Base-by-base conservation (phyloP, 257 asterid genomes). In the Gentiana macrophylla region DNA sequence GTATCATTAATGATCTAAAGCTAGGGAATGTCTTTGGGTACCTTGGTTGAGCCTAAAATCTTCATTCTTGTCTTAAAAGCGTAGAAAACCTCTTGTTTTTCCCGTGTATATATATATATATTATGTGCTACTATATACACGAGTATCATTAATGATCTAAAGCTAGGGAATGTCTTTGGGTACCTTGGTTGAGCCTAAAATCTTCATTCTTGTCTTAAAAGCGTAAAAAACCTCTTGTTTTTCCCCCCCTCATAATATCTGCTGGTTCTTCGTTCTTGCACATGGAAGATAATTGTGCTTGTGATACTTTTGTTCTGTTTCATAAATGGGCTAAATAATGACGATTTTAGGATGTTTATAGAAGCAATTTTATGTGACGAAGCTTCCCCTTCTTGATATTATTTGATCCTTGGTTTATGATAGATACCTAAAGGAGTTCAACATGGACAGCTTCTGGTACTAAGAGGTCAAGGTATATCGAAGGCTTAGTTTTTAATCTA, bases 351-450 rank as follows among this genome's bases (percentile, higher is more conserved):
- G 37, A 50, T 8, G 7, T 51, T 52, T 52, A 55, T 59, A 12
- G 5, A 55, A 38, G 11, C 62, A 53, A 47, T 56, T 15, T 53
- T 62, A 44, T 24, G 38, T 48, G 4, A 12, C 67, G 32, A 61
- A 50, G 15, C 35, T 75, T 15, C n/a, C 62, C 60, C 48, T 41
- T 47, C 52, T 32, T 44, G 45, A 61, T 52, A 62, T 49, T 65
- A 61, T 43, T 49, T 37, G 44, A 48, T 45, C 9, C 2, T 41
- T 54, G 74, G 61, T 75, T 71, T 57, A 47, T 62, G 37, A 57
- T 70, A 90, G 98, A 84, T 90, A 77, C 98, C 98, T 7, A 82
- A 76, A 78, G 95, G 96, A 49, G 96, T 86, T 66, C 95, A 90
- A 75, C 95, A 75, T 63, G 96, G 96, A 62, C 96, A 90, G 68